Conservation (phyloP, 2,329 filamentous ascomycete species). For the Cryphonectria carpinicola region DNA sequence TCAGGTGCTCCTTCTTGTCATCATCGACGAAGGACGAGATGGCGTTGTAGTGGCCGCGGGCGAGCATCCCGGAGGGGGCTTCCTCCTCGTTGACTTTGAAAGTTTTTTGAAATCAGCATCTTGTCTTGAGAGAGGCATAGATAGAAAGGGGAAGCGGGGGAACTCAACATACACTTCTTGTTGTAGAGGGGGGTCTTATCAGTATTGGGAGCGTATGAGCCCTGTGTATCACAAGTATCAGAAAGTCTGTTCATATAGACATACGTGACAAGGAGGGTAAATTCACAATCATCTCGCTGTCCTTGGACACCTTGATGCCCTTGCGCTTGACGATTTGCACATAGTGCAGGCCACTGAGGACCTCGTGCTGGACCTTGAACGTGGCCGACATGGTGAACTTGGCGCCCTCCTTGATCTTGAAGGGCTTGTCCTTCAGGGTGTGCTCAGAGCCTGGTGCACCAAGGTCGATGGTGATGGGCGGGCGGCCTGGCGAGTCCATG, state of each 20-base stretch:
- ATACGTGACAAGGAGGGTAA: conserved; percentile 1
- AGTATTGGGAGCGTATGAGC: conserved; percentile 92
- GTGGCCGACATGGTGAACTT: conserved; percentile 92
- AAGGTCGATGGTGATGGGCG: conserved; percentile 88
- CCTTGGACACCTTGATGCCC: conserved; percentile 85
- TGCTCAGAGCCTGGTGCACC: conserved; percentile 72
- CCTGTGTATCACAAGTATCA: conserved; percentile 54
- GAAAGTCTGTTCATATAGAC: conserved; percentile 16
- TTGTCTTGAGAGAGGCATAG: neutral
- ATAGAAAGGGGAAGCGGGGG: neutral
- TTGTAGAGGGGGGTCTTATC: conserved; percentile 82
- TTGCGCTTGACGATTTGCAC: conserved; percentile 92
- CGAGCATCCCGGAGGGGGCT: conserved; percentile 88
- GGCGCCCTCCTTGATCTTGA: conserved; percentile 95
- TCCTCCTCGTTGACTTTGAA: conserved; percentile 82
- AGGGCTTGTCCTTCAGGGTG: conserved; percentile 86
- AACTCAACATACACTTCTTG: conserved; percentile 90
- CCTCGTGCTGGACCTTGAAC: conserved; percentile 97
- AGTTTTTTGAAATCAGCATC: neutral
- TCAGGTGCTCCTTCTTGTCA: conserved; percentile 85
- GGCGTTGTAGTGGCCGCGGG: conserved; percentile 87
- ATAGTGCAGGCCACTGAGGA: conserved; percentile 93
- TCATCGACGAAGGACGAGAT: conserved; percentile 92
- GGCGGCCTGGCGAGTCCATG: conserved; percentile 81
- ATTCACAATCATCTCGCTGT: conserved; percentile 96